These are phyloP conservation scores for Talaromyces sp. DNA, from an alignment of 2,329 filamentous ascomycete genomes.

Conservation along the genomic window DNA sequence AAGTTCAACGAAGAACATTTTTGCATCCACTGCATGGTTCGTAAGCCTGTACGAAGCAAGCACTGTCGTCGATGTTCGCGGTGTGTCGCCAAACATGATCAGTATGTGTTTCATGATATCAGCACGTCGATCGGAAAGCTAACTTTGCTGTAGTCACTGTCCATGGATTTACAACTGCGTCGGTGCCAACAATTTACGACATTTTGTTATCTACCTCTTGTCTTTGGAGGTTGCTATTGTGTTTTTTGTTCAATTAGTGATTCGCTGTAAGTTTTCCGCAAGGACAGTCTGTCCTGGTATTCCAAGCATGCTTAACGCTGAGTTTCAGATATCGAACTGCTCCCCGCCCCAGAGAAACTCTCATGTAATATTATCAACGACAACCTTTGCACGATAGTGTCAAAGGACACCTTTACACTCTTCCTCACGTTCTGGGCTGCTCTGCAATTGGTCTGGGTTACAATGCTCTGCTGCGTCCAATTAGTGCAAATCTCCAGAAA, in stretches of 20 bases:
- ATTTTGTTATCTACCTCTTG: conserved; percentile 88
- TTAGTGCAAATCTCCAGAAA: conserved; percentile 86
- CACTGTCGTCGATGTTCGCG: conserved; percentile 88
- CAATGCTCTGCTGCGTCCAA: conserved; percentile 95
- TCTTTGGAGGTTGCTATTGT: conserved; percentile 70
- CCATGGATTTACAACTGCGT: conserved; percentile 98
- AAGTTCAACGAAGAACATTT: conserved; percentile 94
- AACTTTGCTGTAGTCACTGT: conserved; percentile 64
- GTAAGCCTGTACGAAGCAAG: conserved; percentile 87
- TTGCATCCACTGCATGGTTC: conserved; percentile 90
- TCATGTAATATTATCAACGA: conserved; percentile 72
- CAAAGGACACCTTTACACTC: conserved; percentile 78
- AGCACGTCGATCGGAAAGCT: conserved; percentile 11
- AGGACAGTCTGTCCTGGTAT: background rate
- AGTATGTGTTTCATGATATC: conserved; percentile 55
- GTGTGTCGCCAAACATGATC: conserved; percentile 93
- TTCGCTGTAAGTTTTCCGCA: conserved; percentile 57
- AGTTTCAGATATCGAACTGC: conserved; percentile 43
- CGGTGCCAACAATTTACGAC: conserved; percentile 89
- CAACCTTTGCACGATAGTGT: conserved; percentile 67
- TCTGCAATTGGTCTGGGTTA: conserved; percentile 88
- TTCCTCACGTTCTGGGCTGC: conserved; percentile 72
- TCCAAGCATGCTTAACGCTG: background rate
- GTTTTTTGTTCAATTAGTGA: conserved; percentile 64
- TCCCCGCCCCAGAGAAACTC: conserved; percentile 47